A percentile compares a stretch with the other conserved stretches of the same genome.
Conservation (phyloP, 352 stramenopile species). For the Plasmopara halstedii region DNA sequence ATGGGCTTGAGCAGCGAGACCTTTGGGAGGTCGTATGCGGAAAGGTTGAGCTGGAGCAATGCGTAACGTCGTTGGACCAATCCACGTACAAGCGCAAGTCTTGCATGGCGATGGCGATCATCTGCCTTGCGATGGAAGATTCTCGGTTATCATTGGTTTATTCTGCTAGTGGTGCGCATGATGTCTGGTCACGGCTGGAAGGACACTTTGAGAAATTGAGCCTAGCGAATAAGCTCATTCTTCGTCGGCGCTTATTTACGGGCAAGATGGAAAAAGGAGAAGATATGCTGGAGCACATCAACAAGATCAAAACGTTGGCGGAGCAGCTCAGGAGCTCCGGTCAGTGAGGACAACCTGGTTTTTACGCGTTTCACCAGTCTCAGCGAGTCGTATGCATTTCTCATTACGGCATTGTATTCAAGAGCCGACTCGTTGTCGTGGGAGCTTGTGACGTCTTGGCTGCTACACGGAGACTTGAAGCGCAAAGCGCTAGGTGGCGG, state of each 20-base stretch:
- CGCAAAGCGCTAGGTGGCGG: constrained; percentile 8
- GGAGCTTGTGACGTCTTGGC: constrained; percentile 11
- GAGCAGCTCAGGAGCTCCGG: constrained; percentile 1
- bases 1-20: neutral
- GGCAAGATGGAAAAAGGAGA: constrained; percentile 15
- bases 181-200: constrained; percentile 17
- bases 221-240: constrained; percentile 5
- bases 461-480: constrained; percentile 10
- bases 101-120: constrained; percentile 9
- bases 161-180: too few species aligned
- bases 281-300: constrained; percentile 18
- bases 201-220: constrained; percentile 15
- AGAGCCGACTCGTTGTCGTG: constrained; percentile 8
- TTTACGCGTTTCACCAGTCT: constrained; percentile 12
- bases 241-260: constrained; percentile 20
- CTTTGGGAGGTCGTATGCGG: neutral
- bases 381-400: constrained; percentile 21
- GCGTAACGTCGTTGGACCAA: constrained; percentile 5
- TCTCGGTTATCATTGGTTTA: too few species aligned
- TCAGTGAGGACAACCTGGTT: constrained; percentile 7
- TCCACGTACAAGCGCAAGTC: constrained; percentile 23
- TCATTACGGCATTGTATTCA: constrained; percentile 19
- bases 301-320: constrained; percentile 9
- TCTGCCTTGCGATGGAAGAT: too few species aligned
- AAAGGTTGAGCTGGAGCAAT: neutral